A percentile compares a stretch with the other conserved stretches of the same genome.
These are phyloP conservation scores for Arabidopsis suecica DNA, from an alignment of 345 rosid species.

Conservation along the genomic window DNA sequence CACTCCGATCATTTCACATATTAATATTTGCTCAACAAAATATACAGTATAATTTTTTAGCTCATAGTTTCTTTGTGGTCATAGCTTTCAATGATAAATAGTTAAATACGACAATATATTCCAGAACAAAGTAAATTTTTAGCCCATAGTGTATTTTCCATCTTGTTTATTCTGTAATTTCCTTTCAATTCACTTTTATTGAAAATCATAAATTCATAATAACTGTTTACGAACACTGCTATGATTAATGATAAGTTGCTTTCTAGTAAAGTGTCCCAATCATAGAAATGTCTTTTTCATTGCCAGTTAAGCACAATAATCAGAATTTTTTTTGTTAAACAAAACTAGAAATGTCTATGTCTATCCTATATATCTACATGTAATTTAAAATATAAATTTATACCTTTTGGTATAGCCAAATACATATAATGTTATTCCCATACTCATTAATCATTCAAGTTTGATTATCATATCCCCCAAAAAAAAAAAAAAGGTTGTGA, in stretches of 20 bases:
- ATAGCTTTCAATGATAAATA: too few species aligned
- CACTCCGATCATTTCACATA: conserved; percentile 5
- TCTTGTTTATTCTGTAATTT: too few species aligned
- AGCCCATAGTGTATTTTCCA: too few species aligned
- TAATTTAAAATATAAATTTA: conserved; percentile 7
- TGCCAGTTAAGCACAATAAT: conserved; percentile 33
- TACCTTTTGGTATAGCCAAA: neutral
- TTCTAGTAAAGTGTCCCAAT: conserved; percentile 36
- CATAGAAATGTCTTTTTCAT: conserved; percentile 30
- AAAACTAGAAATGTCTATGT: neutral
- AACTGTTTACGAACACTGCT: neutral
- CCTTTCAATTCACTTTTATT: neutral
- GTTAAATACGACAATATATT: too few species aligned
- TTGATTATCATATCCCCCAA: conserved; percentile 26
- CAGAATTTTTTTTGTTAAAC: neutral
- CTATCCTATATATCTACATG: conserved; percentile 15
- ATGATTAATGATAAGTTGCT: conserved; percentile 13
- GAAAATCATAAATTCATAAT: neutral
- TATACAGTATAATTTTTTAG: too few species aligned
- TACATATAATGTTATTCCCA: conserved; percentile 16
- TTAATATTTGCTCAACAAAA: too few species aligned
- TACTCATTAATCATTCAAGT: conserved; percentile 33
- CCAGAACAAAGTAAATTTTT: too few species aligned
- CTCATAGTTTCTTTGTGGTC: too few species aligned
- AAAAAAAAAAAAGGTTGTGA: conserved; percentile 29